A percentile compares a stretch with the other conserved stretches of the same genome.
Conservation (phyloP, 345 rosid species). For the Moringa oleifera region DNA sequence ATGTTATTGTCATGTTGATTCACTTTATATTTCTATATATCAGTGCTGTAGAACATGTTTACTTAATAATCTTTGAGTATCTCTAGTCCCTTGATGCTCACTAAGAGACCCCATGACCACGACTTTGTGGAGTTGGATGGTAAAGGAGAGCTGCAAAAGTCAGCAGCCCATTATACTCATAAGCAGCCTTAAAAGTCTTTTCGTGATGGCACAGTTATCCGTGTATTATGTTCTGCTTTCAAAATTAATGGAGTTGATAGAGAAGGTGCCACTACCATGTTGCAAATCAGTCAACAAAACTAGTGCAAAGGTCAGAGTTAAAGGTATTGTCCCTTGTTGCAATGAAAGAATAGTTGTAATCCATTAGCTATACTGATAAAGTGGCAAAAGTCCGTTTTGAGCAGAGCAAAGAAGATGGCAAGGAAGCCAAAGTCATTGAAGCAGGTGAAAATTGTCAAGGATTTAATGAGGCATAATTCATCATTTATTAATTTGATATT, state of each 20-base stretch:
- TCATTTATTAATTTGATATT: too few species aligned
- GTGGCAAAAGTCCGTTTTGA: slow-evolving; percentile 19
- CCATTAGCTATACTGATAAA: slow-evolving; percentile 23
- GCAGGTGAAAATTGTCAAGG: slow-evolving; percentile 23
- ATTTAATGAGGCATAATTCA: slow-evolving; percentile 9
- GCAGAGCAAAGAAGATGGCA: slow-evolving; percentile 14
- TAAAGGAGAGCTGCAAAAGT: slow-evolving; percentile 47
- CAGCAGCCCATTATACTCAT: slow-evolving; percentile 18
- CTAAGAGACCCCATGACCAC: slow-evolving; percentile 48
- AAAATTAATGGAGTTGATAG: slow-evolving; percentile 33
- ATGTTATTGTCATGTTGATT: not conserved
- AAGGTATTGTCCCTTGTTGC: slow-evolving; percentile 47
- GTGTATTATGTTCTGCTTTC: slow-evolving; percentile 45
- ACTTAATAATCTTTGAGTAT: slow-evolving; percentile 15
- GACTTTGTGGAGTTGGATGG: slow-evolving; percentile 34
- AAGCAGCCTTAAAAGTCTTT: slow-evolving; percentile 22
- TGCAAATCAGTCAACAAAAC: slow-evolving; percentile 47
- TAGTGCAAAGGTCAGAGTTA: slow-evolving; percentile 42
- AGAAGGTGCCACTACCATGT: slow-evolving; percentile 30
- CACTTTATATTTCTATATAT: not conserved
- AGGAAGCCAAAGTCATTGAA: slow-evolving; percentile 13
- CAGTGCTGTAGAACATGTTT: not conserved
- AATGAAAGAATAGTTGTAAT: slow-evolving; percentile 55
- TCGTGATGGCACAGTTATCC: slow-evolving; percentile 21
- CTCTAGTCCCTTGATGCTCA: slow-evolving; percentile 44